Base-by-base conservation (phyloP, 139 green algal genomes). In the Closterium sp. region DNA sequence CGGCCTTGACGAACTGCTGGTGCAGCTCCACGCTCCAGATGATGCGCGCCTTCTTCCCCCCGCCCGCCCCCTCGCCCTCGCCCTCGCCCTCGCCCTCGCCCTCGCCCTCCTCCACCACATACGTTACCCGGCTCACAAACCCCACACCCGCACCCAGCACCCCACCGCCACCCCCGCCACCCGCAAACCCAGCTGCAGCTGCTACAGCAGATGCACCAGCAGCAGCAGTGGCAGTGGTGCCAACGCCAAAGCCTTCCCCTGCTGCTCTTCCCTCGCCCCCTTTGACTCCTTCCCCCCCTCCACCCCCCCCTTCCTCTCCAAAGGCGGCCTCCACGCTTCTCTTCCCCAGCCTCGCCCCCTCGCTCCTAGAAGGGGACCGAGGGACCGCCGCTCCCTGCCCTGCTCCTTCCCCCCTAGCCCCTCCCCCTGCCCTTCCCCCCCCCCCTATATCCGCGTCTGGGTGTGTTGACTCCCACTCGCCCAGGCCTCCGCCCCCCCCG, bases 1-100 rank as follows among this genome's bases (percentile, higher is more conserved):
- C 98, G 1, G 98, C 98, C 23, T 97, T 96, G 9, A 99, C 98
- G 96, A 99, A 99, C 93, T 98, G 96, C 94, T 97, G 95, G 64
- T 99, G 97, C 96, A 99, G 98, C 91, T 99, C 97, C 64, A 97
- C 95, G 2, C 93, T 96, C 97, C 97, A 99, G 84, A 98, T 96
- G 30, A 99, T 97, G 2, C 97, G 95, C 3, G 96, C 95, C 91
- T 98, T 98, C 95, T 99, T 99, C 34, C 89, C 30, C 25, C 32
- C 31, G 1, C 33, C 83, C 34, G 25, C 64, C 25, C 19, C 28
- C 8, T 89, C 88, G 25, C 28, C 5, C 35, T 38, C n/a, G 33
- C 87, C 88, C 12, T 91, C 88, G 1, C 33, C 83, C 34, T 21
- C 64, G 23, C 19, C 28, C 8, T 89, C 88, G 25, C 28, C 5